These are phyloP conservation scores for Nakazawaea molendinolei DNA, from an alignment of 805 yeast species.

Conservation along the genomic window DNA sequence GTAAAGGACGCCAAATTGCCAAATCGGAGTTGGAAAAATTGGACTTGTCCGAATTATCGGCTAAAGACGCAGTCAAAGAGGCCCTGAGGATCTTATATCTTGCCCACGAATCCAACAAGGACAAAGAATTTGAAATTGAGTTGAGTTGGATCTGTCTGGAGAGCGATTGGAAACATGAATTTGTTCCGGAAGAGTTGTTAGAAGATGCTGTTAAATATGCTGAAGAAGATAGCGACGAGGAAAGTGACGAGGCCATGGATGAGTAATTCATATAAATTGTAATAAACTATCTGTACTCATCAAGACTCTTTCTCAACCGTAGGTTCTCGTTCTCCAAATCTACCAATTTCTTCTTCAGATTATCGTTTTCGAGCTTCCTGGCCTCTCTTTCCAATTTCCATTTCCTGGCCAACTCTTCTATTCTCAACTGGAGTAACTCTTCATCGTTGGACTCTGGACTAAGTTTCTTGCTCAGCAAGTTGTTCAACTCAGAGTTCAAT, in stretches of 20 bases:
- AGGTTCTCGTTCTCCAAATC: constrained; percentile 53
- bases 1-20: constrained; percentile 98
- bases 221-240: constrained; percentile 75
- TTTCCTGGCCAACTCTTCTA: constrained; percentile 55
- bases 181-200: constrained; percentile 72
- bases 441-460: neutral
- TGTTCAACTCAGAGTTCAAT: neutral
- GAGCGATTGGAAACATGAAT: constrained; percentile 74
- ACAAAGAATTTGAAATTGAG: constrained; percentile 93
- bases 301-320: constrained; percentile 25
- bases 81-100: constrained; percentile 90
- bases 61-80: constrained; percentile 79
- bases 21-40: constrained; percentile 93
- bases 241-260: constrained; percentile 47
- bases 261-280: constrained; percentile 13
- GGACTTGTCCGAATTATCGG: constrained; percentile 61
- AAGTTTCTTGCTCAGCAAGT: neutral
- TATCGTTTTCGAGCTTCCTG: constrained; percentile 51
- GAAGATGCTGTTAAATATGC: constrained; percentile 83
- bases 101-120: constrained; percentile 97
- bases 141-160: constrained; percentile 78
- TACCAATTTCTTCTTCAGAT: constrained; percentile 42
- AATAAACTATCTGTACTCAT: constrained; percentile 8
- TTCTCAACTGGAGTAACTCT: constrained; percentile 35
- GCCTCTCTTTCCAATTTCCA: constrained; percentile 72